Base-by-base conservation (phyloP, 441 rosid genomes). In the Eruca vesicaria region DNA sequence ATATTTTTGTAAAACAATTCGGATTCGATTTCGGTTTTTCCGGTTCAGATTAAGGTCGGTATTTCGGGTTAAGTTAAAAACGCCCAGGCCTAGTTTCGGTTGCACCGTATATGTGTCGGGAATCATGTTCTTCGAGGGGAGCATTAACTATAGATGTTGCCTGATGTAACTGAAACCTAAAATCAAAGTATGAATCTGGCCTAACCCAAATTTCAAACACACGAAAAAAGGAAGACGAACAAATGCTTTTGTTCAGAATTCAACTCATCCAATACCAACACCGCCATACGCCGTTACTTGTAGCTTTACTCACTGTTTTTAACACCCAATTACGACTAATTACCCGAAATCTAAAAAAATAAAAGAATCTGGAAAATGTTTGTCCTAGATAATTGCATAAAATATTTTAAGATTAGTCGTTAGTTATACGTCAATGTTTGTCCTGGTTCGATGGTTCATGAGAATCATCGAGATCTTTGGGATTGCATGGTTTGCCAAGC, bases 111-210 rank as follows among this genome's bases (percentile, higher is more conserved):
- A 74, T 4, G 50, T 74, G 72, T 64, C 31, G 61, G 23, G 62
- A 75, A 50, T 68, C 78, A 31, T 75, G 43, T 75, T 75, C 73
- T 68, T 75, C 58, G 58, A 75, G 63, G 64, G 58, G 69, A 52
- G 79, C 64, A 68, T 68, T 68, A 68, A 75, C 64, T 38, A n/a
- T 50, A 61, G 68, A 75, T 62, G 79, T 75, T 63, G 79, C 68
- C 62, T 75, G 79, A 75, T 75, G 69, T 69, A 62, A 53, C 20
- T 75, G 50, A 75, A 68, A 69, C 79, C 79, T 75, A 69, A 75
- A 62, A 36, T 38, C 48, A 38, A 62, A 68, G 74, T 73, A 61
- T 75, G 79, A 62, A 62, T 75, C 64, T 75, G 57, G 69, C 63
- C 58, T 35, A 48, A 72, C 67, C 41, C 6, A 28, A 48, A 74